Conservation (phyloP, 441 rosid species). For the Lepidium campestre region DNA sequence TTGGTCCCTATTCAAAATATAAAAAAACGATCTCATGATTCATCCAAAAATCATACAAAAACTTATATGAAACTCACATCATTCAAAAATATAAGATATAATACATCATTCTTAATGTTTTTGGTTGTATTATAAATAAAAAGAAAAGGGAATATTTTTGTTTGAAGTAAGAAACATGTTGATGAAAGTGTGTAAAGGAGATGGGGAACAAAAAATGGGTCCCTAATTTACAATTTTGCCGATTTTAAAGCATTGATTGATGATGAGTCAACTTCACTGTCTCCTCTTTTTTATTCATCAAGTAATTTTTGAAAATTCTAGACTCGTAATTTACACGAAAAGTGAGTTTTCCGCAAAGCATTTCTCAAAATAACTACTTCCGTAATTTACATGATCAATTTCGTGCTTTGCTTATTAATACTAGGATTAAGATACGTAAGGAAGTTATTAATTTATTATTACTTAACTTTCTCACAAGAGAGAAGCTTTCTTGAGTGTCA, state of each 20-base stretch:
- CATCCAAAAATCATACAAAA: too few species aligned
- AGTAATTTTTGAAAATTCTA: neutral
- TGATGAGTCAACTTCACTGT: constrained; percentile 25
- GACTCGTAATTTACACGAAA: constrained; percentile 20
- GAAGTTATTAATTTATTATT: neutral
- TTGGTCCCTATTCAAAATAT: too few species aligned
- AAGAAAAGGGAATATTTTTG: neutral
- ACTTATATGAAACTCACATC: too few species aligned
- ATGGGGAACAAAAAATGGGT: constrained; percentile 27
- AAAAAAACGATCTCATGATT: too few species aligned
- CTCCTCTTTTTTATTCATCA: constrained; percentile 7
- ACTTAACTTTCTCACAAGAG: neutral
- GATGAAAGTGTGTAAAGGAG: constrained; percentile 21
- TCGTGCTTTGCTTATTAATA: neutral
- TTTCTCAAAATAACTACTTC: neutral
- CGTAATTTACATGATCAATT: neutral
- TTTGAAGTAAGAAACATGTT: constrained; percentile 11
- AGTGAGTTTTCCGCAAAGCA: neutral
- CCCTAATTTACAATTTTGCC: constrained; percentile 22
- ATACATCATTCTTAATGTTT: too few species aligned
- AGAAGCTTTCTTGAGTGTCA: neutral
- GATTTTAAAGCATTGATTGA: constrained; percentile 11
- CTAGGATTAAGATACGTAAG: neutral
- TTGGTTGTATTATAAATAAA: neutral
- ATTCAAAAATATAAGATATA: too few species aligned